A percentile compares a stretch with the other conserved stretches of the same genome.
Evolutionary conservation across 441 rosid genomes (phyloP).

Genomic region (Capsella rubella): DNA sequence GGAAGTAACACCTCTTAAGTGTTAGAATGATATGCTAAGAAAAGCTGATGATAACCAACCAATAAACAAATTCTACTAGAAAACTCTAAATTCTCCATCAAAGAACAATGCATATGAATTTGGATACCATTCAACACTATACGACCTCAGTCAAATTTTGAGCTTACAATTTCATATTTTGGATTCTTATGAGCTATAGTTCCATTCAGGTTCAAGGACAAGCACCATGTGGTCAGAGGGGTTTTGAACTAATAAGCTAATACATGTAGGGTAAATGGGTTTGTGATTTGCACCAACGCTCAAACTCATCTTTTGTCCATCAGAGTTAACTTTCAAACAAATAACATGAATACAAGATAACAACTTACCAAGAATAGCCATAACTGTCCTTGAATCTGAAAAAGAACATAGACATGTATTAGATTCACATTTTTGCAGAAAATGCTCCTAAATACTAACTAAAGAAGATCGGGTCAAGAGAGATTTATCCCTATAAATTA

Average conservation of each 20-base stretch:
- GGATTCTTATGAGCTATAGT: constrained; percentile 10
- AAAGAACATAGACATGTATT: constrained; percentile 29
- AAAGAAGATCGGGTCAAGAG: background rate
- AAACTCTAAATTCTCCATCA: background rate
- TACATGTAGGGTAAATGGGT: background rate
- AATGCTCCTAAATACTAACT: background rate
- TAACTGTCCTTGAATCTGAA: constrained; percentile 98
- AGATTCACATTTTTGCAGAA: constrained; percentile 14
- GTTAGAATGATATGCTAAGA: background rate
- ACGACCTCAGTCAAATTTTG: background rate
- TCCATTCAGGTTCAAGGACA: constrained; percentile 26
- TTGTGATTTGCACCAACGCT: constrained; percentile 4
- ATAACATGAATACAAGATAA: constrained; percentile 16
- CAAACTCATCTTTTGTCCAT: constrained; percentile 10
- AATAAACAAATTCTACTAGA: background rate
- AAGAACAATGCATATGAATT: constrained; percentile 20
- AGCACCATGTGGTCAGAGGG: background rate
- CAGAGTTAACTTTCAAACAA: constrained; percentile 5
- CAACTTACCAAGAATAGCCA: constrained; percentile 94
- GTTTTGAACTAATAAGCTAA: constrained; percentile 24
- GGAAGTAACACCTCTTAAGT: constrained; percentile 9
- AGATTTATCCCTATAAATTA: background rate
- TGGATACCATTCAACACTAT: constrained; percentile 6
- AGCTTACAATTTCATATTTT: constrained; percentile 9
- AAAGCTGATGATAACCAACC: background rate